These are phyloP conservation scores for Gynandropsis gynandra DNA, from an alignment of 345 rosid species.

Conservation along the genomic window DNA sequence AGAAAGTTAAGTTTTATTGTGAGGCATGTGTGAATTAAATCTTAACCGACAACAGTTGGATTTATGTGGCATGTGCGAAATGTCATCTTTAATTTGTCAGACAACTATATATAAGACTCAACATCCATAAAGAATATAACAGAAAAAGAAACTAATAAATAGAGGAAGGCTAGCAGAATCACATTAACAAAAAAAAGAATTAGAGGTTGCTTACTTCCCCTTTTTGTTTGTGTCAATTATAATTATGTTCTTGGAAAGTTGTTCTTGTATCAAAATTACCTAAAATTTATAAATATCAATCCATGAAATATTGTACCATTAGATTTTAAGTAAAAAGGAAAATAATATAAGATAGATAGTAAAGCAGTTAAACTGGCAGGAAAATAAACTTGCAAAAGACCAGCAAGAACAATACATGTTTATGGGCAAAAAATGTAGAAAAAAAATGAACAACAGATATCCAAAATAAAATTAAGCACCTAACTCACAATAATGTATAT, in stretches of 20 bases:
- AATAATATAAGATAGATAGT: background rate
- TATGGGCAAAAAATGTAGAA: background rate
- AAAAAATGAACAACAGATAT: no score
- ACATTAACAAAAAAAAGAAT: conserved; percentile 15
- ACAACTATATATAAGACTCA: no score
- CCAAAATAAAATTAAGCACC: no score
- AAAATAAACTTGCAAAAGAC: background rate
- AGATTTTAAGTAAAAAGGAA: conserved; percentile 4
- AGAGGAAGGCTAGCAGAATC: background rate
- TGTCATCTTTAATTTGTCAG: no score
- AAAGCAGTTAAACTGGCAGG: background rate
- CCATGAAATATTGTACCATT: conserved; percentile 4
- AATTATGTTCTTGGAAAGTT: conserved; percentile 89
- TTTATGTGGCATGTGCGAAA: no score
- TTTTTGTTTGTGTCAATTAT: conserved; percentile 86
- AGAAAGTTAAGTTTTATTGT: no score
- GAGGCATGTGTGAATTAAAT: no score
- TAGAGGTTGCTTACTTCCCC: conserved; percentile 94
- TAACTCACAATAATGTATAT: conserved; percentile 2
- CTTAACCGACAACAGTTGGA: no score
- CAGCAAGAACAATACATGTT: conserved; percentile 11
- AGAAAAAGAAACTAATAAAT: no score
- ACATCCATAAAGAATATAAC: no score
- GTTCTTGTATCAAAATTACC: conserved; percentile 93
- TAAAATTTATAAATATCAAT: conserved; percentile 35